These are phyloP conservation scores for Colletotrichum paranaense DNA, from an alignment of 2,329 filamentous ascomycete genomes.

Conservation along the genomic window DNA sequence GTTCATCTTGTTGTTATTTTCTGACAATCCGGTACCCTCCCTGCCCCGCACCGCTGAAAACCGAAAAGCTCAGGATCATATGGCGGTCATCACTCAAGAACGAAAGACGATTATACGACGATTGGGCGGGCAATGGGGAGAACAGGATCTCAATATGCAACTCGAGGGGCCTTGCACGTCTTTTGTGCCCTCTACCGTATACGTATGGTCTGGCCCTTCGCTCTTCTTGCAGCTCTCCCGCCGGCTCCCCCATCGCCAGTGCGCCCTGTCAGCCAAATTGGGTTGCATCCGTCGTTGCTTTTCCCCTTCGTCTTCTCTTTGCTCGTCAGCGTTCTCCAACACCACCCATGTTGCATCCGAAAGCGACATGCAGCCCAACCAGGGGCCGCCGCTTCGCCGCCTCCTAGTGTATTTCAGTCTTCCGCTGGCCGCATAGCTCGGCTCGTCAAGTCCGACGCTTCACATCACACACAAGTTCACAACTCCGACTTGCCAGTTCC, in stretches of 20 bases:
- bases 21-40: conserved; percentile 9
- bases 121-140: neutral
- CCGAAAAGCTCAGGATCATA: neutral
- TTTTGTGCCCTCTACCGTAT: neutral
- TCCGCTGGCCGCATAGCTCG: neutral
- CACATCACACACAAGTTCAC: neutral
- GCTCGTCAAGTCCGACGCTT: conserved; percentile 4
- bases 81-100: neutral
- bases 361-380: conserved; percentile 4
- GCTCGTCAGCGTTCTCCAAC: neutral
- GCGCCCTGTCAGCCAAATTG: neutral
- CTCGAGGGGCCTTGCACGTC: neutral
- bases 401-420: neutral
- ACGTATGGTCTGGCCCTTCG: neutral
- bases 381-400: conserved; percentile 2
- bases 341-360: conserved; percentile 1
- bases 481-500: neutral
- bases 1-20: neutral
- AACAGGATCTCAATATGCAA: neutral
- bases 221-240: conserved; percentile 15
- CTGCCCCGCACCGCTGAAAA: conserved; percentile 3
- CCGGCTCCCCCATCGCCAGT: conserved; percentile 4
- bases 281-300: neutral
- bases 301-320: conserved; percentile 1
- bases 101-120: neutral